phyloP scores from a whole-genome alignment of 352 stramenopile genomes.

The Halophytophthora polymorphica region DNA sequence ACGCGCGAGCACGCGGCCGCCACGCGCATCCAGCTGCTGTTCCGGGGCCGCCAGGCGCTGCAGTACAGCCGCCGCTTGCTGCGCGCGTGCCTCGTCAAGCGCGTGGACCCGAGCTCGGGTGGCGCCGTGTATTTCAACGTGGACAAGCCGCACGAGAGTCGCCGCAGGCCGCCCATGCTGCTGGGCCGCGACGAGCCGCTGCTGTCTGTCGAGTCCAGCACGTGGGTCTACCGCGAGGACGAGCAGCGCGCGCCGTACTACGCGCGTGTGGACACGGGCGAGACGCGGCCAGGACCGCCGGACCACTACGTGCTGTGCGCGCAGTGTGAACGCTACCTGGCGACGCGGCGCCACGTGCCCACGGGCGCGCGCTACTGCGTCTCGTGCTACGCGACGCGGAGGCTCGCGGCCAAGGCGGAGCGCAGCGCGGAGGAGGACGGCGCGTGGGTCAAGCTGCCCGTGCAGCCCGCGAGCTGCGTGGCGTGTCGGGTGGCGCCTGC shows the following conservation, averaged over 20 bases:
- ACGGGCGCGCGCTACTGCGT: conserved; percentile 54
- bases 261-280: conserved; percentile 30
- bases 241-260: conserved; percentile 53
- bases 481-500: conserved; percentile 52
- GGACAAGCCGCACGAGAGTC: conserved; percentile 27
- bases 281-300: conserved; percentile 43
- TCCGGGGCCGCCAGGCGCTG: conserved; percentile 48
- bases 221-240: conserved; percentile 56
- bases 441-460: conserved; percentile 56
- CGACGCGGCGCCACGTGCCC: conserved; percentile 45
- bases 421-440: conserved; percentile 2
- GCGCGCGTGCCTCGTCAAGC: conserved; percentile 51
- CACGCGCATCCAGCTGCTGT: conserved; percentile 63
- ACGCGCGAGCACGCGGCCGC: conserved; percentile 33
- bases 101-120: conserved; percentile 51
- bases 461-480: conserved; percentile 51
- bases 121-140: conserved; percentile 65
- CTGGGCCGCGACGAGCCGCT: conserved; percentile 48
- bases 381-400: conserved; percentile 47
- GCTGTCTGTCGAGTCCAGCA: conserved; percentile 57
- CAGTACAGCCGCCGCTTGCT: conserved; percentile 44
- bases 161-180: conserved; percentile 33
- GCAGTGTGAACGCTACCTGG: conserved; percentile 49
- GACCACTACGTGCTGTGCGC: conserved; percentile 56
- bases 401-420: conserved; percentile 15